A percentile compares a stretch with the other conserved stretches of the same genome.
phyloP scores from a whole-genome alignment of 805 yeast genomes.

The Yamadazyma philogaea region DNA sequence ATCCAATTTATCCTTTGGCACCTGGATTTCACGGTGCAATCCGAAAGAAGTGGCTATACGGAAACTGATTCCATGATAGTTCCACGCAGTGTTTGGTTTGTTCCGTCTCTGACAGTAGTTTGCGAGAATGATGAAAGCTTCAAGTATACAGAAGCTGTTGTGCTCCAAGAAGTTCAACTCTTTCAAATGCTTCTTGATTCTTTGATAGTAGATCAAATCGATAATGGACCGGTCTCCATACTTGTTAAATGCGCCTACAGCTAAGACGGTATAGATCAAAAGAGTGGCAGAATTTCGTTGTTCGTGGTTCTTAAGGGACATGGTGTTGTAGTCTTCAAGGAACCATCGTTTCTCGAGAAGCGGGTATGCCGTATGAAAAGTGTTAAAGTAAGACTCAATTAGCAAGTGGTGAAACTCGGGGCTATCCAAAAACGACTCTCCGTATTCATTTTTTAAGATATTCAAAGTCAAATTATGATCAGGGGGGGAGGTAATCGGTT shows the following conservation, averaged over 20 bases:
- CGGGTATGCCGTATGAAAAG: conserved; percentile 36
- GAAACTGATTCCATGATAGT: conserved; percentile 59
- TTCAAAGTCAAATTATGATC: conserved; percentile 1
- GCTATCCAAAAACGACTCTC: conserved; percentile 8
- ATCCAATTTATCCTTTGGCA: conserved; percentile 1
- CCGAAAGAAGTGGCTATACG: conserved; percentile 69
- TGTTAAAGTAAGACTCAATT: conserved; percentile 49
- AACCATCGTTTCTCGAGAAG: conserved; percentile 15
- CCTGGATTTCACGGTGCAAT: conserved; percentile 47
- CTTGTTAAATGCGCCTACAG: conserved; percentile 69
- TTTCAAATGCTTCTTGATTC: conserved; percentile 43
- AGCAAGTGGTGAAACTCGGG: conserved; percentile 4
- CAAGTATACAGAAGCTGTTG: conserved; percentile 55
- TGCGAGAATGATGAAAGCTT: conserved; percentile 41
- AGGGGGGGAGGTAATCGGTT: not conserved
- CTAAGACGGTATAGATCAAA: conserved; percentile 53
- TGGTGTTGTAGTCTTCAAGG: conserved; percentile 43
- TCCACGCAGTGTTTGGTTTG: conserved; percentile 69
- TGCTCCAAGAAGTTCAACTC: conserved; percentile 51
- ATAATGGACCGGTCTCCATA: conserved; percentile 49
- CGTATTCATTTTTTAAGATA: conserved; percentile 5
- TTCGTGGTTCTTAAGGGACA: conserved; percentile 33
- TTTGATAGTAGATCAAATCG: conserved; percentile 51
- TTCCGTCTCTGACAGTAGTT: conserved; percentile 63
- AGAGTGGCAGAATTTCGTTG: conserved; percentile 41